phyloP scores from a whole-genome alignment of 148 eudicot species.

The Rhododendron molle region DNA sequence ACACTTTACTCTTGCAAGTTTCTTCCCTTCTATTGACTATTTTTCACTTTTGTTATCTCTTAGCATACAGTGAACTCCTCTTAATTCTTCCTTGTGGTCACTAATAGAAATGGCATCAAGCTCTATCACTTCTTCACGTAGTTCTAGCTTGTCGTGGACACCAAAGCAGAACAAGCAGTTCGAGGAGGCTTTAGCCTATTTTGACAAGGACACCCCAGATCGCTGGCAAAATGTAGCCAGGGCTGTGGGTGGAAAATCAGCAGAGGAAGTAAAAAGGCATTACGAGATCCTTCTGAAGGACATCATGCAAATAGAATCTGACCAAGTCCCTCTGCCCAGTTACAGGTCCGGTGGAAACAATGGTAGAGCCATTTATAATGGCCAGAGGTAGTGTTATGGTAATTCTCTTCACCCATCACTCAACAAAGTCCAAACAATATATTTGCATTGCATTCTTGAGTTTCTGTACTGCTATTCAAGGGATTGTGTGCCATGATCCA shows the following conservation, averaged over 20 bases:
- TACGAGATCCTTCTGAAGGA: slow-evolving; percentile 49
- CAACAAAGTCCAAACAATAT: neutral
- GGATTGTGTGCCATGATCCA: neutral
- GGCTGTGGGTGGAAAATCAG: slow-evolving; percentile 53
- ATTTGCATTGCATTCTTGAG: neutral
- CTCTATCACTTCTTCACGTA: slow-evolving; percentile 34
- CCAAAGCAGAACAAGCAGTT: slow-evolving; percentile 57
- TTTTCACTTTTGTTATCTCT: neutral
- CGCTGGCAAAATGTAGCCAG: slow-evolving; percentile 62
- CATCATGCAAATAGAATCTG: slow-evolving; percentile 48
- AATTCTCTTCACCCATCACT: slow-evolving; percentile 1
- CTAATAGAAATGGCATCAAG: slow-evolving; percentile 38
- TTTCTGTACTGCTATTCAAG: neutral
- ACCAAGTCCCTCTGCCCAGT: slow-evolving; percentile 45
- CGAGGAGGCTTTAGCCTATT: slow-evolving; percentile 52
- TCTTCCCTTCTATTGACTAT: neutral
- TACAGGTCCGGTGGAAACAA: slow-evolving; percentile 29
- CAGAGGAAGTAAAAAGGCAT: slow-evolving; percentile 55
- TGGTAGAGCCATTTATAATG: slow-evolving; percentile 27
- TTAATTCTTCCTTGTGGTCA: neutral
- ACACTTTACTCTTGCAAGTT: neutral
- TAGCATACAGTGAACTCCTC: neutral
- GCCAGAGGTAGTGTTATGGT: slow-evolving; percentile 23
- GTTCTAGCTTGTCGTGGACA: slow-evolving; percentile 42
- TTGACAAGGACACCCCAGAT: slow-evolving; percentile 63